A percentile compares a stretch with the other conserved stretches of the same genome.
These are phyloP conservation scores for Earliella scabrosa DNA, from an alignment of 1,284 basidiomycete species.

Conservation along the genomic window DNA sequence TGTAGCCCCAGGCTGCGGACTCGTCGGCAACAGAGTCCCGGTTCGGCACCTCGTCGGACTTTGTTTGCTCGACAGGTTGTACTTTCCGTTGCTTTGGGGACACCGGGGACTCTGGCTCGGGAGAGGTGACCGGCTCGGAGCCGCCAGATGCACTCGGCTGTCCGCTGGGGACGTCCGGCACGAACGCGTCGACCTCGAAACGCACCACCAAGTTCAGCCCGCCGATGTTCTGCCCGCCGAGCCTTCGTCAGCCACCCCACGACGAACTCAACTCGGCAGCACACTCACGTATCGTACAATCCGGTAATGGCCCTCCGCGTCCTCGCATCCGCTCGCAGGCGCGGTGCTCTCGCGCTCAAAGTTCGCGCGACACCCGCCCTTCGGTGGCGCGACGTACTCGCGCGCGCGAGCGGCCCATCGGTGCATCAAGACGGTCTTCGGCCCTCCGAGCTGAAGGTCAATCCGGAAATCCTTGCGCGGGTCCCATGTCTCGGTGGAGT, in stretches of 20 bases:
- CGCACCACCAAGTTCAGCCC: constrained; percentile 37
- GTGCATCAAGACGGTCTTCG: constrained; percentile 54
- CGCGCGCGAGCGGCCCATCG: constrained; percentile 31
- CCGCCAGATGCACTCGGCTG: not conserved
- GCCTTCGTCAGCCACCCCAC: not conserved
- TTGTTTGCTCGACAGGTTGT: not conserved
- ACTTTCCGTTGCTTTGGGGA: not conserved
- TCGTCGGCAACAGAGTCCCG: not conserved
- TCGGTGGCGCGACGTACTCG: constrained; percentile 10
- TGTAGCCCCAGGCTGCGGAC: not conserved
- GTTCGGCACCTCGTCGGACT: not conserved
- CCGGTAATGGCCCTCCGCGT: constrained; percentile 9
- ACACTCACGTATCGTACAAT: constrained; percentile 21
- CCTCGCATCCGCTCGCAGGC: constrained; percentile 3
- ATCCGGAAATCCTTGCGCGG: constrained; percentile 53
- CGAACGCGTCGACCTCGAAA: constrained; percentile 38
- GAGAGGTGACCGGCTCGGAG: not conserved
- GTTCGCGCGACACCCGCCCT: constrained; percentile 15
- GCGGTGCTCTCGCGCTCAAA: constrained; percentile 3
- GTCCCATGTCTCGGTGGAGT: too few relatives aligned
- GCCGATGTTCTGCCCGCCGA: constrained; percentile 28
- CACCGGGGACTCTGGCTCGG: not conserved
- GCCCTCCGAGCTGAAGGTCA: constrained; percentile 57
- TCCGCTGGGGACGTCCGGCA: not conserved
- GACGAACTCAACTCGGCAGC: not conserved